A percentile compares a stretch with the other conserved stretches of the same genome.
These are phyloP conservation scores for Solanum chiquidenum DNA, from an alignment of 257 asterid species.

Conservation along the genomic window DNA sequence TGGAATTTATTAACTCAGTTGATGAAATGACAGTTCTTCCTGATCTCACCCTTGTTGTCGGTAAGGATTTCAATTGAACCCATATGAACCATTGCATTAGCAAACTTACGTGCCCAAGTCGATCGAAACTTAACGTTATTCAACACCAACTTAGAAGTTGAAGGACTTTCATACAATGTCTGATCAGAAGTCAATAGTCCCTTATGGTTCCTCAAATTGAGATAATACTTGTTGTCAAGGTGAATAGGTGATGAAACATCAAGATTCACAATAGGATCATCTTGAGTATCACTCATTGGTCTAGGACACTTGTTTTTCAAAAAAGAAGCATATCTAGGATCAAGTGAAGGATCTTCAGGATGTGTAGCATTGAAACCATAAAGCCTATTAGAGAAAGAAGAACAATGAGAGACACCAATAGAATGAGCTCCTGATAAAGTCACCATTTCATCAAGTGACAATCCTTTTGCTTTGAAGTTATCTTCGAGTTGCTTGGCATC, in stretches of 20 bases:
- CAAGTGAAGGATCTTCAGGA: constrained; percentile 33
- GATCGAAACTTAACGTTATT: constrained; percentile 10
- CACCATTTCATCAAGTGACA: constrained; percentile 5
- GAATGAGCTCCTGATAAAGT: constrained; percentile 29
- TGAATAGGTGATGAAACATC: constrained; percentile 17
- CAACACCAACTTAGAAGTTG: constrained; percentile 20
- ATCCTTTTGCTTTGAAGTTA: not conserved
- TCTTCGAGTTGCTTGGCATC: not conserved
- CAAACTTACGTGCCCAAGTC: constrained; percentile 25
- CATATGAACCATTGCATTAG: constrained; percentile 33
- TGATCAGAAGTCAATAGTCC: constrained; percentile 35
- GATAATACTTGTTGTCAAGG: constrained; percentile 23
- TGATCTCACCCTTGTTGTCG: constrained; percentile 32
- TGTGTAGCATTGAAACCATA: constrained; percentile 40
- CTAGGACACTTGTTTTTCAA: constrained; percentile 33
- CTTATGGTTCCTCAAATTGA: constrained; percentile 7
- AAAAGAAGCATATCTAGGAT: constrained; percentile 19
- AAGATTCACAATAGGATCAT: constrained; percentile 11
- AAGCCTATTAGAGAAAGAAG: constrained; percentile 24
- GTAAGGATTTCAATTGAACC: constrained; percentile 34
- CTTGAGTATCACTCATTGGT: not conserved
- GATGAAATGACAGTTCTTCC: constrained; percentile 28
- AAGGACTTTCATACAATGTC: constrained; percentile 15
- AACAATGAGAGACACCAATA: constrained; percentile 33
- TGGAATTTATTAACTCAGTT: constrained; percentile 1